Evolutionary conservation across 257 asterid species (phyloP).

Genomic region (Buddleja alternifolia): DNA sequence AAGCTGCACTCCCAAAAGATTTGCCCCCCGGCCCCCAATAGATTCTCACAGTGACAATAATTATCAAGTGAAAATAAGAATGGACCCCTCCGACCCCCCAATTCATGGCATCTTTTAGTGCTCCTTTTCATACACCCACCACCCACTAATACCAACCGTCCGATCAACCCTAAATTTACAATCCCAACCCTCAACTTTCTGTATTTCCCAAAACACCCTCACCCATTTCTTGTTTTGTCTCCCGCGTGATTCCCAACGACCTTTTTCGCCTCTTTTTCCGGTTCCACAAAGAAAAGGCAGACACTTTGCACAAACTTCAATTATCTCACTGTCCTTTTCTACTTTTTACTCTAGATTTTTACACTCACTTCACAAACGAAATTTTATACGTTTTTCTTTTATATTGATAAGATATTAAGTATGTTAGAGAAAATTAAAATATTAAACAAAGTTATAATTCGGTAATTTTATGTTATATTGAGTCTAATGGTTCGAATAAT

Average conservation of each 20-base stretch:
- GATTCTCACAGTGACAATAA: constrained; percentile 11
- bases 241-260: constrained; percentile 40
- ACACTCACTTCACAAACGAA: not conserved
- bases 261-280: constrained; percentile 43
- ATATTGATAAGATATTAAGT: too few relatives aligned
- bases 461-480: too few relatives aligned
- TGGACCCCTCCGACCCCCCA: constrained; percentile 26
- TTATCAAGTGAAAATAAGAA: not conserved
- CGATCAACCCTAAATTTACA: constrained; percentile 10
- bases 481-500: too few relatives aligned
- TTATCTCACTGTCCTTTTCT: constrained; percentile 30
- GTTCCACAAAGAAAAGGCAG: constrained; percentile 49
- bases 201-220: constrained; percentile 32
- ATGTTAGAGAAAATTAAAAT: too few relatives aligned
- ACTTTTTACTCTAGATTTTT: constrained; percentile 24
- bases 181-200: constrained; percentile 19
- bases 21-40: not conserved
- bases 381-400: too few relatives aligned
- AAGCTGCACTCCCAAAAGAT: not conserved
- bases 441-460: too few relatives aligned
- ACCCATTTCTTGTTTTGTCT: not conserved
- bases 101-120: constrained; percentile 21
- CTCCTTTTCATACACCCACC: constrained; percentile 5
- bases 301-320: constrained; percentile 56
- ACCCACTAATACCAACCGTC: constrained; percentile 28